Evolutionary conservation across 176 grass and related monocot species (phyloP), one percentile per base, ranked within the genome.

Genomic region (Musa beccarii): DNA sequence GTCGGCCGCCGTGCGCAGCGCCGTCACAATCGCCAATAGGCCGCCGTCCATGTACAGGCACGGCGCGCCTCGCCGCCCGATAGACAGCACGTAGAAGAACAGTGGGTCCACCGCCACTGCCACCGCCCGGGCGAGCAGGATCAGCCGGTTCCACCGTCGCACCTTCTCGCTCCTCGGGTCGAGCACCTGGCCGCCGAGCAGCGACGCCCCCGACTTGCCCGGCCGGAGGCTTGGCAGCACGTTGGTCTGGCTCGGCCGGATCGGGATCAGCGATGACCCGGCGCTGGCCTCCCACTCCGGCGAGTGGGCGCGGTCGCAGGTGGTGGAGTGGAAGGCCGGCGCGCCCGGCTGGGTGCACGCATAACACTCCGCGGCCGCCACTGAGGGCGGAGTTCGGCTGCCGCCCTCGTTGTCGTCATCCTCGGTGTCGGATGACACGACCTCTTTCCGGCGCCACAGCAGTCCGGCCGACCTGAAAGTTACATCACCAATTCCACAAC

Each of bases 291-390:
- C 90, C 94, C 94, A 98, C 83, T 80, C 88, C 54, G 94, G 90
- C 59, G 76, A 76, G 78, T 91, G 88, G 17, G 85, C 88, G 56
- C 92, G 88, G 84, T 98, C 94, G 85, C 94, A 98, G 23, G 84
- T 91, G 69, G 94, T 98, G 57, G 94, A 98, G 73, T 98, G 94
- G 80, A 98, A 98, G 51, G 86, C 84, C 53, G 90, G 94, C 63
- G 82, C 90, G 16, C 94, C 88, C 0, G 94, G 88, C 87, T 90
- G 94, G 52, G 94, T 98, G 90, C 94, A 98, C 67, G 94, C 90
- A 80, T 98, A 98, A 82, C 94, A 98, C 85, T 98, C 94, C 1
- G 68, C 78, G 1, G 81, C 68, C 8, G 26, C 79, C 52, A 43
- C 57, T 9, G 85, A 52, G 13, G 75, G 75, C 17, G 43, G 11